These are phyloP conservation scores for Coccomyxa subellipsoidea DNA, from an alignment of 163 green algal genomes.

Conservation along the genomic window DNA sequence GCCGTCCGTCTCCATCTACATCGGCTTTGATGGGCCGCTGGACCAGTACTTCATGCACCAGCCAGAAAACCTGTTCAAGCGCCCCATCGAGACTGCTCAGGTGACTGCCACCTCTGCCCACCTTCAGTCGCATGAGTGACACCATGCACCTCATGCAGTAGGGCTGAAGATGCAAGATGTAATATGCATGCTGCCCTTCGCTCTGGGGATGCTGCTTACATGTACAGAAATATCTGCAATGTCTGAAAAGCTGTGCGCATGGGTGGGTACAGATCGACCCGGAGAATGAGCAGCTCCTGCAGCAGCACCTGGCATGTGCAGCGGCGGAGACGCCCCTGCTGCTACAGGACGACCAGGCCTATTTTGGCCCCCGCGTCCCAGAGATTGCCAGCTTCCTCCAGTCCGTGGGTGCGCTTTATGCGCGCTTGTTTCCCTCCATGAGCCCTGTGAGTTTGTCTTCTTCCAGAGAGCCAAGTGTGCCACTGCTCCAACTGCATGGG, in stretches of 20 bases:
- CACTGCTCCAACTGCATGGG: too few species aligned
- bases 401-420: constrained; percentile 2
- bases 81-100: constrained; percentile 66
- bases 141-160: too few species aligned
- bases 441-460: neutral
- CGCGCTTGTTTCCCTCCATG: too few species aligned
- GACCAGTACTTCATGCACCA: constrained; percentile 92
- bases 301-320: constrained; percentile 80
- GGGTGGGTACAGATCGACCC: constrained; percentile 54
- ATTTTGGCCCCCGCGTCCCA: constrained; percentile 49
- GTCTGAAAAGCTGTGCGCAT: too few species aligned
- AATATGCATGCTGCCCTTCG: too few species aligned
- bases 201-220: too few species aligned
- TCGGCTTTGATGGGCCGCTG: constrained; percentile 89
- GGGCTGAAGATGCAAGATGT: too few species aligned
- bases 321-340: constrained; percentile 76
- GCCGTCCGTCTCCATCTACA: constrained; percentile 72
- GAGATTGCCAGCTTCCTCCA: neutral
- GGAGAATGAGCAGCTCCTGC: constrained; percentile 62
- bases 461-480: too few species aligned
- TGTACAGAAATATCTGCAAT: too few species aligned
- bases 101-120: constrained; percentile 5
- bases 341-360: constrained; percentile 39
- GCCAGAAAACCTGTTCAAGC: constrained; percentile 73
- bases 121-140: too few species aligned